Conservation (phyloP, 495 filamentous ascomycete genomes). For the Apodospora peruviana region DNA sequence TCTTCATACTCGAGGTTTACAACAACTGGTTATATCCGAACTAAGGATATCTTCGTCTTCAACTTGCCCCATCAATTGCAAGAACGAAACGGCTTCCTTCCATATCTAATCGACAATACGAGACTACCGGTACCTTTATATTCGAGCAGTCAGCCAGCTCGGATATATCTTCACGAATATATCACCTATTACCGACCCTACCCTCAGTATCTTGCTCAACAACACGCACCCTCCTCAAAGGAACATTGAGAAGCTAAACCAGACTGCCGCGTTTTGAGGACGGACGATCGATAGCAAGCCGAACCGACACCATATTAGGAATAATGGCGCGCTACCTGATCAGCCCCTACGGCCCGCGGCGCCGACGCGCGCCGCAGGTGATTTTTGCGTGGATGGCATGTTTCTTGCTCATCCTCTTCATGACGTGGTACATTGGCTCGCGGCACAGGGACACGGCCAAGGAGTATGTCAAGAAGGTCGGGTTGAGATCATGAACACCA, state of each 20-base stretch:
- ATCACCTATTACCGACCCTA: no score
- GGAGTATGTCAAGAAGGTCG: no score
- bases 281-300: background rate
- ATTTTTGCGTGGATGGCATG: slow-evolving; percentile 26
- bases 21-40: no score
- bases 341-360: slow-evolving; percentile 29
- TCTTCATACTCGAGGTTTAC: background rate
- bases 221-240: background rate
- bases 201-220: background rate
- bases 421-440: slow-evolving; percentile 25
- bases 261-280: no score
- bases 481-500: no score
- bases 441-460: slow-evolving; percentile 11
- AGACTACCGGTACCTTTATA: no score
- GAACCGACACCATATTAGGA: background rate
- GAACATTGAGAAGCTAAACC: background rate
- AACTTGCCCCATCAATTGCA: no score
- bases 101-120: no score
- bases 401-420: slow-evolving; percentile 22
- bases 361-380: slow-evolving; percentile 23
- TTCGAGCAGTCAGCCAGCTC: no score
- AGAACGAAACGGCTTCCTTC: no score
- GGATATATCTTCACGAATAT: no score
- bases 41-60: no score
- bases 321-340: slow-evolving; percentile 17